These are phyloP conservation scores for Ophiostoma sp. DNA, from an alignment of 2,329 filamentous ascomycete genomes.

Conservation along the genomic window DNA sequence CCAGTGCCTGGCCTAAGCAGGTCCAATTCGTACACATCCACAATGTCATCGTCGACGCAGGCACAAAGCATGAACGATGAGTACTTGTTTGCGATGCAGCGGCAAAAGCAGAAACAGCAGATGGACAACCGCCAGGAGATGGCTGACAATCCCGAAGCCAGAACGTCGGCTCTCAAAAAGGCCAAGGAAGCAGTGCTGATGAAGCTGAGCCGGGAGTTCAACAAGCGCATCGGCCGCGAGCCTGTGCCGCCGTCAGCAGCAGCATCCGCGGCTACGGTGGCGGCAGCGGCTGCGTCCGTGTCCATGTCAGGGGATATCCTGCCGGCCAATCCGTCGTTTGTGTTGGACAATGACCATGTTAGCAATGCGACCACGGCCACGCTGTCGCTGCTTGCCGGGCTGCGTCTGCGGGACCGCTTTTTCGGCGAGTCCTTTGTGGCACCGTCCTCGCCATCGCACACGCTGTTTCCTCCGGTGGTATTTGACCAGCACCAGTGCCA, in stretches of 20 bases:
- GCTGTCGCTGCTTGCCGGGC: slow-evolving; percentile 36
- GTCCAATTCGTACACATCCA: slow-evolving; percentile 19
- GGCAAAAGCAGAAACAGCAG: slow-evolving; percentile 55
- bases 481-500: slow-evolving; percentile 30
- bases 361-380: slow-evolving; percentile 27
- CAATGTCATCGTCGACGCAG: slow-evolving; percentile 8
- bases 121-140: slow-evolving; percentile 38
- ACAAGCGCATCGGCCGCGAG: slow-evolving; percentile 27
- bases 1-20: background rate
- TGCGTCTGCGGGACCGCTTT: slow-evolving; percentile 40
- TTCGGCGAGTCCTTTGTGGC: slow-evolving; percentile 33
- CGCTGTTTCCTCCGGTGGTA: slow-evolving; percentile 14
- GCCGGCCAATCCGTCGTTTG: background rate
- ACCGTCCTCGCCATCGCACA: background rate
- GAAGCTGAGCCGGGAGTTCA: slow-evolving; percentile 53
- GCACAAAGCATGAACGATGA: slow-evolving; percentile 33
- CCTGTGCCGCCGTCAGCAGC: slow-evolving; percentile 21
- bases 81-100: slow-evolving; percentile 53
- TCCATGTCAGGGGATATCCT: slow-evolving; percentile 30
- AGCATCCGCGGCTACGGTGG: slow-evolving; percentile 19
- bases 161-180: slow-evolving; percentile 50
- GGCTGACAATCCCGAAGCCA: slow-evolving; percentile 53
- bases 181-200: slow-evolving; percentile 57
- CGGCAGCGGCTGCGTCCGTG: slow-evolving; percentile 22
- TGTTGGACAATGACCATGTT: background rate